Percentiles rank a stretch among this genome's conserved stretches.
Evolutionary conservation across 352 stramenopile genomes (phyloP).

Genomic region (Achlya hypogyna): DNA sequence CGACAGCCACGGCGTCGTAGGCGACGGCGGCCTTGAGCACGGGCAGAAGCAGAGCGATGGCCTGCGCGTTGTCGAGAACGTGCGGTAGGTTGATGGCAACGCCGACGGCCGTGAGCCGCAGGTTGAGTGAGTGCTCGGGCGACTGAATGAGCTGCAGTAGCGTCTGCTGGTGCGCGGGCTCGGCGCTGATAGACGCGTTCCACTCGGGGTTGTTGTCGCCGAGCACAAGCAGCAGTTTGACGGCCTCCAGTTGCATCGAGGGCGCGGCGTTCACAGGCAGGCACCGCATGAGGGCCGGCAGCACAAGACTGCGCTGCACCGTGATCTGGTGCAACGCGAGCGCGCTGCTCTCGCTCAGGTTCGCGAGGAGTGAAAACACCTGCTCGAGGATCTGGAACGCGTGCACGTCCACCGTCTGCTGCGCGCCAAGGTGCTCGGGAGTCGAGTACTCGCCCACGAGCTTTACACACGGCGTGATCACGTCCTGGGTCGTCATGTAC

Average conservation of each 20-base stretch:
- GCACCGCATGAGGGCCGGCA: constrained; percentile 65
- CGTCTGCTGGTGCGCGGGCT: constrained; percentile 50
- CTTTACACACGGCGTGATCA: constrained; percentile 67
- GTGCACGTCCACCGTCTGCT: constrained; percentile 48
- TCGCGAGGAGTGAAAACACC: constrained; percentile 60
- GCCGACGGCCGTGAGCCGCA: constrained; percentile 31
- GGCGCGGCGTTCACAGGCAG: constrained; percentile 38
- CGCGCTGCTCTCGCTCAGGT: constrained; percentile 77
- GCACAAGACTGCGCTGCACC: constrained; percentile 47
- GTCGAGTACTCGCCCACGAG: constrained; percentile 54
- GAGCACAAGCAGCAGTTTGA: constrained; percentile 73
- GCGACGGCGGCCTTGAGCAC: constrained; percentile 60
- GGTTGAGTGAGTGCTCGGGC: neutral
- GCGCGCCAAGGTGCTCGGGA: constrained; percentile 28
- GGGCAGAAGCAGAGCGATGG: constrained; percentile 49
- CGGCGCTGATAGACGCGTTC: constrained; percentile 53
- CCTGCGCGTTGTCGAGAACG: constrained; percentile 58
- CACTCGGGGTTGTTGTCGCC: constrained; percentile 73
- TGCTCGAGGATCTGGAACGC: constrained; percentile 68
- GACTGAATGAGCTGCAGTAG: constrained; percentile 55
- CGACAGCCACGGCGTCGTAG: constrained; percentile 68
- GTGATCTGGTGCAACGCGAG: constrained; percentile 74
- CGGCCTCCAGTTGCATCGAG: constrained; percentile 61
- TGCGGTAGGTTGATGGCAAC: constrained; percentile 77
- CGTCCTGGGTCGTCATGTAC: constrained; percentile 62